Percentiles rank a stretch among this genome's conserved stretches.
Evolutionary conservation across 805 yeast genomes (phyloP).

Genomic region (Myxozyma kluyveri): DNA sequence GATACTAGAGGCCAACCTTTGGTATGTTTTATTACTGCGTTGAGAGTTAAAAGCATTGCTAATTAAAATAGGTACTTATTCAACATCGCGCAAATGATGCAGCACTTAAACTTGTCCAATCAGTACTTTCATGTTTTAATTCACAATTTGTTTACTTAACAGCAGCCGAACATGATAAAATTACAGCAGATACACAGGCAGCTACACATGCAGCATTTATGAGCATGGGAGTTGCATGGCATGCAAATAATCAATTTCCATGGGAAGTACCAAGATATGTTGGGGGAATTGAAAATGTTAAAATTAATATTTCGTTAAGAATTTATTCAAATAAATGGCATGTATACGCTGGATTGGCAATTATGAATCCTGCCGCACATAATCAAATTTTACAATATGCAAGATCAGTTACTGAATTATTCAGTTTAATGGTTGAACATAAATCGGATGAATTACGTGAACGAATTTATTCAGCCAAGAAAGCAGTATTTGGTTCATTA

Average conservation of each 20-base stretch:
- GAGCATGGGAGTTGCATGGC: conserved; percentile 98
- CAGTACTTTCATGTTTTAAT: conserved; percentile 65
- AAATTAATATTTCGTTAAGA: conserved; percentile 85
- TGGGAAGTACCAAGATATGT: conserved; percentile 83
- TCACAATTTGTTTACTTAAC: conserved; percentile 74
- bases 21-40: conserved; percentile 37
- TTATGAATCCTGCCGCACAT: conserved; percentile 93
- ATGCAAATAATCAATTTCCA: conserved; percentile 74
- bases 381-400: conserved; percentile 88
- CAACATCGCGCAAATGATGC: conserved; percentile 63
- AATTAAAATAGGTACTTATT: conserved; percentile 49
- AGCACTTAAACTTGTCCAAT: conserved; percentile 58
- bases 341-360: conserved; percentile 95
- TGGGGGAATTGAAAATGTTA: conserved; percentile 95
- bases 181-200: conserved; percentile 98
- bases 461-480: conserved; percentile 64
- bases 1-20: conserved; percentile 88
- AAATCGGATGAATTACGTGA: conserved; percentile 54
- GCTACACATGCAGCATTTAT: conserved; percentile 97
- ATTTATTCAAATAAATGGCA: conserved; percentile 96
- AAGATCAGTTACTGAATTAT: conserved; percentile 74
- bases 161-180: conserved; percentile 87
- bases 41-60: neutral
- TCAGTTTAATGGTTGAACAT: conserved; percentile 75
- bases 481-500: conserved; percentile 66